These are phyloP conservation scores for Talaromyces sp. DNA, from an alignment of 2,329 filamentous ascomycete genomes.

Conservation along the genomic window DNA sequence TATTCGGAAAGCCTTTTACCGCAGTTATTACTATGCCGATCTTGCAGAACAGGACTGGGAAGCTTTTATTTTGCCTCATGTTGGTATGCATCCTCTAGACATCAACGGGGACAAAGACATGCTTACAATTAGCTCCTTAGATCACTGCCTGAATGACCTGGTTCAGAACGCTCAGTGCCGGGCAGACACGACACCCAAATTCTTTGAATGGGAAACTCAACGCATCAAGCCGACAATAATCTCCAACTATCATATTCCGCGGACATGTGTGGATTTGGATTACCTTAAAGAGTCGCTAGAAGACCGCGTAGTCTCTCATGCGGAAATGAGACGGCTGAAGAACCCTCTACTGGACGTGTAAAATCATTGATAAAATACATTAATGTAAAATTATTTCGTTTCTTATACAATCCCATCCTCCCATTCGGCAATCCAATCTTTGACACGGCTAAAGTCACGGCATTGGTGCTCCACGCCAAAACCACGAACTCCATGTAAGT, in stretches of 20 bases:
- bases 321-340: not conserved
- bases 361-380: not conserved
- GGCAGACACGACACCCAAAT: constrained; percentile 2
- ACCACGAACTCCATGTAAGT: not conserved
- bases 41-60: not conserved
- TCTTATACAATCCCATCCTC: not conserved
- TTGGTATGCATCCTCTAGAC: not conserved
- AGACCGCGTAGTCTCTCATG: not conserved
- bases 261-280: constrained; percentile 5
- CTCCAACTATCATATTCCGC: constrained; percentile 1
- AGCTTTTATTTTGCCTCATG: constrained; percentile 1
- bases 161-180: constrained; percentile 2
- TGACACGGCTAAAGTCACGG: not conserved
- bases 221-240: not conserved
- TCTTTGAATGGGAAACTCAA: constrained; percentile 5
- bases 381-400: not conserved
- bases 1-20: constrained; percentile 2
- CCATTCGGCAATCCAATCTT: not conserved
- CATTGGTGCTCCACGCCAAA: not conserved
- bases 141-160: constrained; percentile 1
- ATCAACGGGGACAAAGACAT: not conserved
- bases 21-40: not conserved
- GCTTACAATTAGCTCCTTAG: not conserved
- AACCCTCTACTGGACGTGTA: not conserved
- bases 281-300: not conserved